Conservation (phyloP, 371 early-diverging fungal genomes). For the Mortierella sp. region DNA sequence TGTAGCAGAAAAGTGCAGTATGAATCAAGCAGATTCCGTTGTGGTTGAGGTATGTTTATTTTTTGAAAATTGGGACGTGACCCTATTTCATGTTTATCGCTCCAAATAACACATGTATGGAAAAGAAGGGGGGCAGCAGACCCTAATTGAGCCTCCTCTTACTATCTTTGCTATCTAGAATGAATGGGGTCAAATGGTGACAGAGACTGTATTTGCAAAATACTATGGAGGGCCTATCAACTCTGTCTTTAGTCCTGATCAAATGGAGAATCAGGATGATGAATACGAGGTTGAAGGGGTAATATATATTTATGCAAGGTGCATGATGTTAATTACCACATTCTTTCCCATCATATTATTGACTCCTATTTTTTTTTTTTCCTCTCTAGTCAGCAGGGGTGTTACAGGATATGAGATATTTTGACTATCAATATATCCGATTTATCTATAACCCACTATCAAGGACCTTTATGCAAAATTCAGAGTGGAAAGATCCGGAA, state of each 20-base stretch:
- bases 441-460: slow-evolving; percentile 90
- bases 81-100: not conserved
- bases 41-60: slow-evolving; percentile 66
- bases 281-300: slow-evolving; percentile 51
- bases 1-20: slow-evolving; percentile 67
- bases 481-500: slow-evolving; percentile 80
- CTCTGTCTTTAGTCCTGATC: slow-evolving; percentile 71
- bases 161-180: slow-evolving; percentile 60
- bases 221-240: slow-evolving; percentile 78
- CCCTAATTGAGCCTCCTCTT: not conserved
- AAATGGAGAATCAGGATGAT: slow-evolving; percentile 54
- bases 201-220: slow-evolving; percentile 67
- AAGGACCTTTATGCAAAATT: slow-evolving; percentile 78
- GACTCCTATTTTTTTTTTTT: not conserved
- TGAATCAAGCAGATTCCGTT: slow-evolving; percentile 79
- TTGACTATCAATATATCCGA: slow-evolving; percentile 87
- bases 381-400: slow-evolving; percentile 19
- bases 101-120: slow-evolving; percentile 10
- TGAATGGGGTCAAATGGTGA: slow-evolving; percentile 78
- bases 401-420: slow-evolving; percentile 63
- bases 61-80: not conserved
- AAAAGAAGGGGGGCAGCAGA: not conserved
- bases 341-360: not conserved
- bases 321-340: not conserved
- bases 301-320: slow-evolving; percentile 7